Base-by-base conservation (phyloP, 1,284 basidiomycete genomes). In the Sanghuangporus sanghuang region DNA sequence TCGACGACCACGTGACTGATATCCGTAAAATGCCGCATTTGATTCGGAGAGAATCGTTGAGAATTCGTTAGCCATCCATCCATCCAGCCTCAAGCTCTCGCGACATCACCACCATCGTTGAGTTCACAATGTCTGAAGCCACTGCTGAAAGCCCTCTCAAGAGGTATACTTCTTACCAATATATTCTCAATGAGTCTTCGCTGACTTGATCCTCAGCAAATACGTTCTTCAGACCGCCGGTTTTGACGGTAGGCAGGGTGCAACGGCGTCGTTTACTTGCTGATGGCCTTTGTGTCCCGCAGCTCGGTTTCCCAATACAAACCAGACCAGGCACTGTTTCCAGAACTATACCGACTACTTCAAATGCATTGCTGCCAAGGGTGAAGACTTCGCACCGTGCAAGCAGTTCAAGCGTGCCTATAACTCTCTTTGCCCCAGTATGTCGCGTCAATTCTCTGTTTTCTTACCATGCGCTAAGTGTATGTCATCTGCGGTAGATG, bases 401-500 rank as follows among this genome's bases (percentile, higher is more conserved):
- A 95, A 96, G 82, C 95, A 98, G 81, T 99, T 99, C 89, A 94
- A 92, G 83, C 87, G 89, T 75, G 93, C 94, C 42, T 99, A 95
- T 85, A 85, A 94, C 82, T 95, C 96, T 60, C 87, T 99, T 68
- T 99, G 97, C 82, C 97, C 97, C 68, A 98, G 95, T 97, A 72
- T 76, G 94, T 89, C 39, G 49, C 58, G 56, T 60, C 16, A 59
- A 54, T 60, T 49, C 50, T 64, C n/a, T 36, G 63, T 14, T 57
- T 18, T n/a, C 32, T 32, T 55, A 4, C 48, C n/a, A 7, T 12
- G 36, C 56, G 48, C 66, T 69, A 54, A 68, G 18, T 42, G 49
- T 44, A 52, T 61, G 55, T 54, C 38, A 32, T 49, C 27, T 35
- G 39, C 23, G 4, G 6, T 16, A 94, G 92, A 93, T 77, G 90